Evolutionary conservation across 2,329 filamentous ascomycete species (phyloP).

Genomic region (Juglanconis oblonga): DNA sequence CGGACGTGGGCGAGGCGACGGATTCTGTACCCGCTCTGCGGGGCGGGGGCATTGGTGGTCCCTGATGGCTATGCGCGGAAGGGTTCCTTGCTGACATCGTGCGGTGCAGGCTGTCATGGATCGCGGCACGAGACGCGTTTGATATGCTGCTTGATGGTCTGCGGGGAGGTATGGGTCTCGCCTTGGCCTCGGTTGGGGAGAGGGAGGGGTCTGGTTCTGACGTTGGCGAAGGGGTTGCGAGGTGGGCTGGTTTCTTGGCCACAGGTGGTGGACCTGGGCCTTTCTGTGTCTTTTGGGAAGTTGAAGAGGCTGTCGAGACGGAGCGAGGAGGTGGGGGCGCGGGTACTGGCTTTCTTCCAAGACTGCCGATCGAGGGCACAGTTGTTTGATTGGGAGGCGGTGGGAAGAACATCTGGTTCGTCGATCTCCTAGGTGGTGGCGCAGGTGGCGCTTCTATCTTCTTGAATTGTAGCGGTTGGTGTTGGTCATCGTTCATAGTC

Average conservation of each 20-base stretch:
- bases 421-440: slow-evolving; percentile 43
- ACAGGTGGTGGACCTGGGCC: slow-evolving; percentile 47
- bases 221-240: slow-evolving; percentile 33
- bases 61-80: neutral
- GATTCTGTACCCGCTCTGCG: slow-evolving; percentile 12
- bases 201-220: slow-evolving; percentile 17
- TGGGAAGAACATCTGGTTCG: slow-evolving; percentile 19
- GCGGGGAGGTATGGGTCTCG: slow-evolving; percentile 25
- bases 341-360: slow-evolving; percentile 26
- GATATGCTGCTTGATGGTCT: slow-evolving; percentile 22
- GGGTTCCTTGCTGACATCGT: slow-evolving; percentile 13
- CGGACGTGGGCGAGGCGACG: neutral
- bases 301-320: slow-evolving; percentile 33
- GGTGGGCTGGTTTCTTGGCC: slow-evolving; percentile 61
- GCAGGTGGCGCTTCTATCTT: slow-evolving; percentile 40
- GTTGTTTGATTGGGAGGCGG: slow-evolving; percentile 17
- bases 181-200: slow-evolving; percentile 20
- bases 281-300: slow-evolving; percentile 37
- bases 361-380: slow-evolving; percentile 17
- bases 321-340: slow-evolving; percentile 27
- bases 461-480: slow-evolving; percentile 22
- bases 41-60: slow-evolving; percentile 18
- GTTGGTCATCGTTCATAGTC: slow-evolving; percentile 40
- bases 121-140: slow-evolving; percentile 1
- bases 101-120: slow-evolving; percentile 12